Evolutionary conservation across 2,329 filamentous ascomycete species (phyloP).

Genomic region (Ophiostoma montium): DNA sequence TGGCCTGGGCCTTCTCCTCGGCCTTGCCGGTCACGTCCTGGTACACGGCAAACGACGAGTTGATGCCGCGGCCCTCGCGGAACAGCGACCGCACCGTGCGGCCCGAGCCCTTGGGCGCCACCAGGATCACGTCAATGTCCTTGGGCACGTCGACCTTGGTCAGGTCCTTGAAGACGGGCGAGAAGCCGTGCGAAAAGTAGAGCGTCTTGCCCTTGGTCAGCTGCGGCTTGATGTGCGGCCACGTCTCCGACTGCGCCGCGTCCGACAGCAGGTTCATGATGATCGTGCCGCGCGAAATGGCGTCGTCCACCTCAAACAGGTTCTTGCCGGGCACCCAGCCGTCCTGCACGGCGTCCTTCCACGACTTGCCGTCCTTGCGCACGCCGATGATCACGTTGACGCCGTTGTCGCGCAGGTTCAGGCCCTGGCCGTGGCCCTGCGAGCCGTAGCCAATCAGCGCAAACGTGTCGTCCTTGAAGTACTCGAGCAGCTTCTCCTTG

Average conservation of each 20-base stretch:
- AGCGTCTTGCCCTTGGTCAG: slow-evolving; percentile 99
- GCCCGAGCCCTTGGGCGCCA: slow-evolving; percentile 97
- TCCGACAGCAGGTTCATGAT: slow-evolving; percentile 99
- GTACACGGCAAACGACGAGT: slow-evolving; percentile 96
- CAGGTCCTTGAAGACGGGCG: slow-evolving; percentile 97
- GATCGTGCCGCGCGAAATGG: slow-evolving; percentile 84
- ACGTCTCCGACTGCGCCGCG: slow-evolving; percentile 96
- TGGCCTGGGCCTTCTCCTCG: slow-evolving; percentile 91
- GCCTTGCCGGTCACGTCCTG: slow-evolving; percentile 97
- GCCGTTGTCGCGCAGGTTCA: slow-evolving; percentile 99
- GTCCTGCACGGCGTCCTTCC: slow-evolving; percentile 94
- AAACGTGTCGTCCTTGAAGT: slow-evolving; percentile 99
- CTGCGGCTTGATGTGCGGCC: slow-evolving; percentile 96
- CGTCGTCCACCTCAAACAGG: slow-evolving; percentile 96
- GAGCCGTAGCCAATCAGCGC: slow-evolving; percentile 97
- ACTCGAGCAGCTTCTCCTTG: slow-evolving; percentile 93
- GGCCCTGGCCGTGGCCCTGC: slow-evolving; percentile 96
- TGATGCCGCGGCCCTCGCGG: slow-evolving; percentile 98
- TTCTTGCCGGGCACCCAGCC: slow-evolving; percentile 98
- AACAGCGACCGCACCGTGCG: slow-evolving; percentile 97
- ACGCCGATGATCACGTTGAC: slow-evolving; percentile 98
- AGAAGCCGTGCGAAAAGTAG: slow-evolving; percentile 99
- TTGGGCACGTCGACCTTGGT: slow-evolving; percentile 96
- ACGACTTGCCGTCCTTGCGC: slow-evolving; percentile 94
- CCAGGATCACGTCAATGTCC: slow-evolving; percentile 98